Evolutionary conservation across 352 stramenopile species (phyloP).

Genomic region (Phytopythium delawarense): DNA sequence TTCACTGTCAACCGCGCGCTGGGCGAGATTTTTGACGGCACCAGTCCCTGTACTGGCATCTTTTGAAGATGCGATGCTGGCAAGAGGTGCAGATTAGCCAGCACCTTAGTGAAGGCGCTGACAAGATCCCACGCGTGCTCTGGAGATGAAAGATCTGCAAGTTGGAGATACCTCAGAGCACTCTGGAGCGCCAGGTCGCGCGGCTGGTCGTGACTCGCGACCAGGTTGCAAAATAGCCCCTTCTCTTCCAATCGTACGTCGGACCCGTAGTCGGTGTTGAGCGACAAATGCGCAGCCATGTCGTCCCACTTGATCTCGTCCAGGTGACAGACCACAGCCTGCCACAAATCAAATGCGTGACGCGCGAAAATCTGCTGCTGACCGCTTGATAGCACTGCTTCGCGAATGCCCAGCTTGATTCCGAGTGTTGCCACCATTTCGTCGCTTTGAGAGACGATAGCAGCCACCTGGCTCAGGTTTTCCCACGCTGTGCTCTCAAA

Average conservation of each 20-base stretch:
- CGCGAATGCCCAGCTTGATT: slow-evolving; percentile 12
- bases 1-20: not conserved
- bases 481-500: slow-evolving; percentile 54
- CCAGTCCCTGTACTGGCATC: not conserved
- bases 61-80: slow-evolving; percentile 7
- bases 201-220: slow-evolving; percentile 27
- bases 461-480: slow-evolving; percentile 74
- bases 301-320: slow-evolving; percentile 59
- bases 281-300: slow-evolving; percentile 35
- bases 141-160: slow-evolving; percentile 21
- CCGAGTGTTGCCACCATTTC: slow-evolving; percentile 21
- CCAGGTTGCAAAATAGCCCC: slow-evolving; percentile 55
- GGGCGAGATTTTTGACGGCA: not conserved
- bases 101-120: slow-evolving; percentile 19
- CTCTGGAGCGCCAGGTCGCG: slow-evolving; percentile 44
- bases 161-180: slow-evolving; percentile 22
- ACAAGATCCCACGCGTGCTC: slow-evolving; percentile 23
- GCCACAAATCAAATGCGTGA: slow-evolving; percentile 62
- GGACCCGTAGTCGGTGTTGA: slow-evolving; percentile 45
- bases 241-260: slow-evolving; percentile 47
- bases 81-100: slow-evolving; percentile 32
- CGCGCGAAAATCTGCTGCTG: slow-evolving; percentile 37
- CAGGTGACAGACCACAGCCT: slow-evolving; percentile 46
- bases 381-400: slow-evolving; percentile 24
- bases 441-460: slow-evolving; percentile 41